Evolutionary conservation across 129 eudicot genomes (phyloP).

Genomic region (Saposhnikovia divaricata): DNA sequence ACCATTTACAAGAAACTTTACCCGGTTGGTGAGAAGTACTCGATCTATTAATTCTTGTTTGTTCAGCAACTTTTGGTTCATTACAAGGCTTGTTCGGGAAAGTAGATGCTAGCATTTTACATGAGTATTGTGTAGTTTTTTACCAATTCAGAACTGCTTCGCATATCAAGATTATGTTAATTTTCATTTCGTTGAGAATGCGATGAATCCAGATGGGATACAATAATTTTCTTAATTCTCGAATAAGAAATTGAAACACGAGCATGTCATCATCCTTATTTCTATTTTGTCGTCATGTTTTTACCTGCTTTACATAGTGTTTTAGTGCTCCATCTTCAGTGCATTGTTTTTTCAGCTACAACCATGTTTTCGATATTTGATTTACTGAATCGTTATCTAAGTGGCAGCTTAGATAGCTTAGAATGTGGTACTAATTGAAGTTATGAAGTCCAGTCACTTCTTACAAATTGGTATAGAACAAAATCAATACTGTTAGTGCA

Average conservation of each 20-base stretch:
- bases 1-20: constrained; percentile 22
- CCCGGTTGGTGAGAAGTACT: constrained; percentile 2
- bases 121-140: neutral
- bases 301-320: neutral
- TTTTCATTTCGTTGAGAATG: neutral
- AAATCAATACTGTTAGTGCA: no score
- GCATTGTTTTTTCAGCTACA: neutral
- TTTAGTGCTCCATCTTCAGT: neutral
- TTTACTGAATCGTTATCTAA: no score
- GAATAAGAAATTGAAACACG: neutral
- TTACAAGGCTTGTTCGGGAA: neutral
- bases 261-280: neutral
- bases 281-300: no score
- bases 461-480: no score
- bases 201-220: neutral
- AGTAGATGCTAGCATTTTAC: neutral
- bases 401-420: no score
- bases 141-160: neutral
- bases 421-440: no score
- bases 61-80: neutral
- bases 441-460: no score
- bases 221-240: neutral
- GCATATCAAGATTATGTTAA: neutral
- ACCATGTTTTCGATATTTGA: no score
- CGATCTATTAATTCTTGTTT: neutral